Base-by-base conservation (phyloP, 75 land plant genomes). In the Gnetum montanum region DNA sequence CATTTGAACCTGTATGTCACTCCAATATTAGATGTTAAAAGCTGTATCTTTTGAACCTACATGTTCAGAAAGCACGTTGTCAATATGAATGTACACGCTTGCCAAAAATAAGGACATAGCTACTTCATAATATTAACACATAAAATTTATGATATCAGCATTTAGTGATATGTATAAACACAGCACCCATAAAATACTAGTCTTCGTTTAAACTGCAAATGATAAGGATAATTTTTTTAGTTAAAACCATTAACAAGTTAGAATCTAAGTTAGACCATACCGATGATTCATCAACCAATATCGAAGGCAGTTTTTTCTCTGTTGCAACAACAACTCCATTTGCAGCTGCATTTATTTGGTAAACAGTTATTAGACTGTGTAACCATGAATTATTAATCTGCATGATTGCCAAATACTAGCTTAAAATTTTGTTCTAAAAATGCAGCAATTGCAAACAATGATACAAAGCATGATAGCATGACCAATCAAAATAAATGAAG, bases 251-350 rank as follows among this genome's bases (percentile, higher is more conserved):
- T n/a, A n/a, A n/a, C n/a, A n/a, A n/a, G n/a, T n/a, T n/a, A 54
- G 18, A 61, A 23, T 4, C 13, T 22, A 54, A 24, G 7, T 51
- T 15, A 25, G 53, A 52, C 68, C 81, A 68, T 73, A 94, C 98
- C 54, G 98, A 94, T 10, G 82, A 61, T 43, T 94, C 98, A 59
- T 94, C 98, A 29, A 94, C 96, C 65, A 94, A 82, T 54, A 94
- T 83, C 5, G 98, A 94, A 8, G 98, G 98, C 26, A 94, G 52
- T 63, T 94, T 94, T 74, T 94, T 94, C 66, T 94, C 98, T 18
- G 98, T 94, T 24, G 98, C 98, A 68, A 94, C 86, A n/a, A 94
- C 96, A 50, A 94, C 98, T 44, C 98, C 98, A 86, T 94, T 89
- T 10, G 96, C 73, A 75, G 96, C 98, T 93, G 82, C 61, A 76